Percentiles rank a stretch among this genome's conserved stretches.
Evolutionary conservation across 1,284 basidiomycete genomes (phyloP).

Genomic region (Agroathelia rolfsii): DNA sequence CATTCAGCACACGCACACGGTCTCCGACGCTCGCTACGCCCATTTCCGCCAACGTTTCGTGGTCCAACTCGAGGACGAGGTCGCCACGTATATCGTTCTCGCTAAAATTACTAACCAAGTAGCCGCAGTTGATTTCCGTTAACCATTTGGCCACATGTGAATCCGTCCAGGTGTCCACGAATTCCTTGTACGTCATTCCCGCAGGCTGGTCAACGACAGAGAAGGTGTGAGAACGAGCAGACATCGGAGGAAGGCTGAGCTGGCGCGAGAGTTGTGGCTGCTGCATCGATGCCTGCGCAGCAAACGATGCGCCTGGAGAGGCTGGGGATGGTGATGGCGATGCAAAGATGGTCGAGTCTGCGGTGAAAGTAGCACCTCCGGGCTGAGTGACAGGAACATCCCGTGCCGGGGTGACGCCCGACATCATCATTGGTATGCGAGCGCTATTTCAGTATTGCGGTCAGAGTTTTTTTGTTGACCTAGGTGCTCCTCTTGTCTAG

Average conservation of each 20-base stretch:
- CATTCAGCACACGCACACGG: slow-evolving; percentile 75
- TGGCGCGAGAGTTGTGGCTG: slow-evolving; percentile 24
- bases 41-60: slow-evolving; percentile 80
- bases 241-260: slow-evolving; percentile 27
- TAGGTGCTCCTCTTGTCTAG: too few relatives aligned
- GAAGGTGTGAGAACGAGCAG: too few relatives aligned
- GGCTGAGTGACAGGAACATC: too few relatives aligned
- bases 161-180: slow-evolving; percentile 62
- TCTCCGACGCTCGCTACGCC: slow-evolving; percentile 84
- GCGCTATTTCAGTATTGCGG: too few relatives aligned
- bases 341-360: too few relatives aligned
- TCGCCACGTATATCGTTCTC: slow-evolving; percentile 84
- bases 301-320: too few relatives aligned
- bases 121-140: slow-evolving; percentile 59
- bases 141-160: slow-evolving; percentile 64
- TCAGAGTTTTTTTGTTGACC: too few relatives aligned
- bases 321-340: too few relatives aligned
- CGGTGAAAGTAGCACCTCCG: too few relatives aligned
- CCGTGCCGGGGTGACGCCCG: too few relatives aligned
- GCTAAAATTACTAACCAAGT: slow-evolving; percentile 63
- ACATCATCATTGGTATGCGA: too few relatives aligned
- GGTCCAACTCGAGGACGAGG: slow-evolving; percentile 83
- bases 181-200: slow-evolving; percentile 49
- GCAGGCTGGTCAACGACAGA: slow-evolving; percentile 45
- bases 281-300: too few relatives aligned